A percentile compares a stretch with the other conserved stretches of the same genome.
Evolutionary conservation across 1,139 yeast genomes (phyloP).

Genomic region (Pichia cactophila): DNA sequence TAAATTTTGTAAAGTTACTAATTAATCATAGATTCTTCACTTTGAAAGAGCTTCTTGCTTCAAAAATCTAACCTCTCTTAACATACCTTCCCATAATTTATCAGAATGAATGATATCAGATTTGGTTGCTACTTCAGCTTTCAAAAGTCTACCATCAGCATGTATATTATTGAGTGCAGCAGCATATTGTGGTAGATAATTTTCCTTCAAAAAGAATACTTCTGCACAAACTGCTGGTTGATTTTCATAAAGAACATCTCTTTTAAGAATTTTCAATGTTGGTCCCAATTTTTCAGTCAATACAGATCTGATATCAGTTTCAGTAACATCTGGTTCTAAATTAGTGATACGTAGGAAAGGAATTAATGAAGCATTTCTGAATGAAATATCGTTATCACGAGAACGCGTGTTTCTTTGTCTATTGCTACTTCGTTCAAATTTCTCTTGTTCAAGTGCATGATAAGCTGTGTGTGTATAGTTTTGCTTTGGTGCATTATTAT

Average conservation of each 20-base stretch:
- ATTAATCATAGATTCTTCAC: neutral
- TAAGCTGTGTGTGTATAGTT: neutral
- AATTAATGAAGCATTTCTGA: constrained; percentile 17
- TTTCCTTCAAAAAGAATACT: constrained; percentile 17
- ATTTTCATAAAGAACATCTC: constrained; percentile 2
- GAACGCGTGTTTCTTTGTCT: neutral
- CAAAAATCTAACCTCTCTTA: constrained; percentile 10
- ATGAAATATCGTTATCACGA: constrained; percentile 4
- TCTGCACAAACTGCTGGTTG: constrained; percentile 20
- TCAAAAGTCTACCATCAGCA: constrained; percentile 20
- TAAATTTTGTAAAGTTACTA: neutral
- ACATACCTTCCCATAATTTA: constrained; percentile 11
- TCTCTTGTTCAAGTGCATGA: neutral
- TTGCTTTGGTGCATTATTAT: neutral
- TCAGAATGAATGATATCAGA: constrained; percentile 14
- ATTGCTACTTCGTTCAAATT: neutral
- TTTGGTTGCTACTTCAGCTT: constrained; percentile 12
- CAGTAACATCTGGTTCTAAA: constrained; percentile 15
- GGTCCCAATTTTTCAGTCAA: constrained; percentile 5
- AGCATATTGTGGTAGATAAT: constrained; percentile 12
- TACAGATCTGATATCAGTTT: constrained; percentile 16
- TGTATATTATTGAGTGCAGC: constrained; percentile 11
- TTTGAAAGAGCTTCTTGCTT: constrained; percentile 2
- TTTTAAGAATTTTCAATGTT: constrained; percentile 7
- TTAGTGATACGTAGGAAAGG: constrained; percentile 20